Base-by-base conservation (phyloP, 148 eudicot species). In the Spergularia marina region DNA sequence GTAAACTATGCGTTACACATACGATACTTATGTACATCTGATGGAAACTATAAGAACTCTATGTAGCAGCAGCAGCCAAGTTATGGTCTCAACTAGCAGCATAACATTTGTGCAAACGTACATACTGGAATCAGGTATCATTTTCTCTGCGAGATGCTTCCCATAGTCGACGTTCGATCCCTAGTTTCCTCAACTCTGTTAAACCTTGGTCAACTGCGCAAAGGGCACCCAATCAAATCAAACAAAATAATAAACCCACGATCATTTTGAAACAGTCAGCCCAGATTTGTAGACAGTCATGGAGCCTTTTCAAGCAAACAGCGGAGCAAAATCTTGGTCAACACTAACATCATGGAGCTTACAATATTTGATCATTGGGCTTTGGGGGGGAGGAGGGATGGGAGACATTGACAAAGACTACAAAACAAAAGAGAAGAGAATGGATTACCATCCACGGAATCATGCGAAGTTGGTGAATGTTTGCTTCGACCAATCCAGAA, bases 391-490 rank as follows among this genome's bases (percentile, higher is more conserved):
- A 2, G 34, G 34, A 2, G 1, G 2, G 1, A 30, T 30, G 34
- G 34, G 36, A 30, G 36, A 3, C 36, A 30, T 58, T 23, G 14
- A 5, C 15, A 10, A 54, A 41, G 6, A 12, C 18, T 53, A 61
- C 62, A 23, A 36, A 52, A 20, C 36, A 44, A 44, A 9, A 21
- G 30, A 74, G 53, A 65, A 21, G 36, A 73, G 55, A 40, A 61
- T 52, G 55, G 56, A 63, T 82, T 89, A 94, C 98, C 97, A 78
- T 91, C 90, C 77, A 90, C 84, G 12, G 91, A 91, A 83, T 94
- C 98, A 75, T 94, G 98, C n/a, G 93, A 88, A 76, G 95, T 89
- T 49, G 98, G 98, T 49, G 98, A 80, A 23, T 91, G 93, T 70
- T 75, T 88, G 76, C 87, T 87, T 52, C 95, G 98, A 64, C 85